A percentile compares a stretch with the other conserved stretches of the same genome.
Evolutionary conservation across 495 filamentous ascomycete genomes (phyloP).

Genomic region (Darksidea phi): DNA sequence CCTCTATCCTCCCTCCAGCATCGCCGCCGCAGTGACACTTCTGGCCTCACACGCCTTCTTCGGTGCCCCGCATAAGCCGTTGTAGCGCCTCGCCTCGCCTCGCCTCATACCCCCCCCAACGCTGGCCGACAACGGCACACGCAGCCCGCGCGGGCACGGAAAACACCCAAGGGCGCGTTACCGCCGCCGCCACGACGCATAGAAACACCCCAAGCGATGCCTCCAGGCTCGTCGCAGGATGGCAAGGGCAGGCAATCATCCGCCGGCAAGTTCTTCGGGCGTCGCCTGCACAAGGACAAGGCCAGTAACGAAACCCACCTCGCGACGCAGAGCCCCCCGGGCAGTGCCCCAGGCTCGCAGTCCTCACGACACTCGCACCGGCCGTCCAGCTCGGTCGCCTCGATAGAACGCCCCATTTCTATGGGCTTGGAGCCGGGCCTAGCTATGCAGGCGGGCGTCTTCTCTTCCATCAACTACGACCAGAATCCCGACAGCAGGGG

Average conservation of each 20-base stretch:
- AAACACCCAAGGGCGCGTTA: not conserved
- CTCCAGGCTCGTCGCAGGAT: conserved; percentile 59
- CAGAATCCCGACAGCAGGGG: conserved; percentile 41
- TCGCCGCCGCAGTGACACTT: no score
- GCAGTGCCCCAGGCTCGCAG: conserved; percentile 63
- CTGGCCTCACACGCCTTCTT: no score
- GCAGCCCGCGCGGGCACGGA: conserved; percentile 7
- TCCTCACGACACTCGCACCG: conserved; percentile 78
- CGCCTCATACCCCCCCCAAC: not conserved
- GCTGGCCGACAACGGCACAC: conserved; percentile 7
- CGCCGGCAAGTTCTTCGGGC: conserved; percentile 81
- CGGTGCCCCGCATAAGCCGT: no score
- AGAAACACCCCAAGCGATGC: conserved; percentile 15
- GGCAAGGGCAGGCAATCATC: conserved; percentile 78
- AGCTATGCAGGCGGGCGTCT: conserved; percentile 77
- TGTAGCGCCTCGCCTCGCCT: no score
- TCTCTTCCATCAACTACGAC: conserved; percentile 89
- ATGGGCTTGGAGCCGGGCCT: conserved; percentile 56
- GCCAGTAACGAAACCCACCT: conserved; percentile 50
- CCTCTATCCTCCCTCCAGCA: no score
- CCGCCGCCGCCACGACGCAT: not conserved
- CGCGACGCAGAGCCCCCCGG: conserved; percentile 52
- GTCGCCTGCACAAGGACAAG: conserved; percentile 73
- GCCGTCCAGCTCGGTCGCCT: conserved; percentile 76
- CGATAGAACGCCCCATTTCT: conserved; percentile 60